phyloP scores from a whole-genome alignment of 345 rosid genomes.

The Ceriops tagal region DNA sequence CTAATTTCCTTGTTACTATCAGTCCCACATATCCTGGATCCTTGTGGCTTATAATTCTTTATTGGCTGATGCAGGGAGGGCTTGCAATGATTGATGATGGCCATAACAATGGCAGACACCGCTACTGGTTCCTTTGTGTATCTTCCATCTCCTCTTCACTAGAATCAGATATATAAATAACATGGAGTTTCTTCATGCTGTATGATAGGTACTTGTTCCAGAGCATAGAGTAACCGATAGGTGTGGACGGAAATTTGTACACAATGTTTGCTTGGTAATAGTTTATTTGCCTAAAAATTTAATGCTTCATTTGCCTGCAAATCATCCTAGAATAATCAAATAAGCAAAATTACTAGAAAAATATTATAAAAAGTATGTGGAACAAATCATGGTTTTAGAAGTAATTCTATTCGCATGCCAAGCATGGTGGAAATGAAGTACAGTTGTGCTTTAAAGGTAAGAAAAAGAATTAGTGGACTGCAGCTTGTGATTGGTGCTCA shows the following conservation, averaged over 20 bases:
- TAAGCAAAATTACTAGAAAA: neutral
- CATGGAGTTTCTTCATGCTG: neutral
- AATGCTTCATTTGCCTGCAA: too few relatives aligned
- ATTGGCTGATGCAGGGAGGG: constrained; percentile 53
- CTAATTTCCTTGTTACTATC: neutral
- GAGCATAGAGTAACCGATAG: neutral
- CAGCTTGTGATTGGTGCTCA: constrained; percentile 25
- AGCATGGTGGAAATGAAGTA: neutral
- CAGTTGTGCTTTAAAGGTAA: neutral
- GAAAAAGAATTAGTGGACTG: constrained; percentile 9
- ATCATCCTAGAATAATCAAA: neutral
- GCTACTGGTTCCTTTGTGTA: constrained; percentile 86
- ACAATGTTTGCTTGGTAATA: too few relatives aligned
- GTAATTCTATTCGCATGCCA: too few relatives aligned
- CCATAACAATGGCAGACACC: constrained; percentile 58
- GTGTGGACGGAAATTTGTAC: too few relatives aligned
- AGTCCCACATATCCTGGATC: neutral
- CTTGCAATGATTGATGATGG: constrained; percentile 87
- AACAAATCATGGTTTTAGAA: too few relatives aligned
- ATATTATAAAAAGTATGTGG: neutral
- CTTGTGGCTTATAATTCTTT: constrained; percentile 24
- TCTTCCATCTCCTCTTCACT: constrained; percentile 51
- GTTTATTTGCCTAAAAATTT: too few relatives aligned
- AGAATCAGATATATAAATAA: constrained; percentile 34
- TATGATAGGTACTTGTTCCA: neutral